phyloP scores from a whole-genome alignment of 352 stramenopile genomes.

The Phytophthora colocasiae region DNA sequence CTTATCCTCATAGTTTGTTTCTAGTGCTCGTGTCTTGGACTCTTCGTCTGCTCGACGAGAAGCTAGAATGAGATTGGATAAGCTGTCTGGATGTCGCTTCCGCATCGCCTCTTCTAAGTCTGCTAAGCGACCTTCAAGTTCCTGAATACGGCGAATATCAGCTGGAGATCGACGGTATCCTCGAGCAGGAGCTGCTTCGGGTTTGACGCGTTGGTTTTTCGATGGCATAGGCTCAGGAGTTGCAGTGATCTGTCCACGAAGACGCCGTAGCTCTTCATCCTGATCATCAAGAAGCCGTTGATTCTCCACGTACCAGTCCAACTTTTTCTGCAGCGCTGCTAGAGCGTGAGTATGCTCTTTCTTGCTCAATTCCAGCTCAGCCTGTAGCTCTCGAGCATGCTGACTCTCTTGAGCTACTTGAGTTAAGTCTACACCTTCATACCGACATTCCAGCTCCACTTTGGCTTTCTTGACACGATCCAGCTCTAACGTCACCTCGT shows the following conservation, averaged over 20 bases:
- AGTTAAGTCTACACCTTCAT: slow-evolving; percentile 73
- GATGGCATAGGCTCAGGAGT: slow-evolving; percentile 13
- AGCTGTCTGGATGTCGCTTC: slow-evolving; percentile 75
- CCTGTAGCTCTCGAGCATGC: slow-evolving; percentile 53
- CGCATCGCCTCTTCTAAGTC: slow-evolving; percentile 86
- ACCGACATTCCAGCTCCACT: slow-evolving; percentile 75
- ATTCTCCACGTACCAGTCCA: slow-evolving; percentile 89
- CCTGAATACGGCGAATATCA: slow-evolving; percentile 79
- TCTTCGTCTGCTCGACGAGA: slow-evolving; percentile 75
- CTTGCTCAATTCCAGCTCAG: slow-evolving; percentile 49
- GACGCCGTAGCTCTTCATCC: slow-evolving; percentile 59
- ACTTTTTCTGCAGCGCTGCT: slow-evolving; percentile 71
- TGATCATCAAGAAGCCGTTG: slow-evolving; percentile 82
- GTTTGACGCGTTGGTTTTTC: slow-evolving; percentile 21
- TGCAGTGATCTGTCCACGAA: slow-evolving; percentile 34
- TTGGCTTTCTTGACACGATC: slow-evolving; percentile 86
- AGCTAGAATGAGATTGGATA: slow-evolving; percentile 81
- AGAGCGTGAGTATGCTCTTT: slow-evolving; percentile 62
- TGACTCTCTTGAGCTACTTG: slow-evolving; percentile 66
- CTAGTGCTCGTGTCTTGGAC: slow-evolving; percentile 48
- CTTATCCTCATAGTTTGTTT: slow-evolving; percentile 45
- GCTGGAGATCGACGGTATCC: slow-evolving; percentile 42
- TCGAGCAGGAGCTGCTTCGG: slow-evolving; percentile 22
- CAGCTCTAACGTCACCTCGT: slow-evolving; percentile 75
- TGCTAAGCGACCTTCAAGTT: slow-evolving; percentile 66